Evolutionary conservation across 768 basidiomycete species (phyloP).

Genomic region (Russula compacta): DNA sequence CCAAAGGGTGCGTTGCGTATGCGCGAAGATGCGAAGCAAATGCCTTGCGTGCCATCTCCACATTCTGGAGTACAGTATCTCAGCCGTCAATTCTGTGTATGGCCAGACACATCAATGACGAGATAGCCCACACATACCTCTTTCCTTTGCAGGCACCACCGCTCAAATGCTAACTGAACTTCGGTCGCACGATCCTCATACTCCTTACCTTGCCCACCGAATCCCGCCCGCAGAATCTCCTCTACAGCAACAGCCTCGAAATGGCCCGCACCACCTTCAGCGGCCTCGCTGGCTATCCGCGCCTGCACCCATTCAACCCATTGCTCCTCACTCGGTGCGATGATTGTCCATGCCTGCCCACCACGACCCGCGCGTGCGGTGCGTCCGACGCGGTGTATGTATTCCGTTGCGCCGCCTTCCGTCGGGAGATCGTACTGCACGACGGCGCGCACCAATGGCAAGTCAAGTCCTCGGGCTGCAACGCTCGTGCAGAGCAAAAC

Average conservation of each 20-base stretch:
- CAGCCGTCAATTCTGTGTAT: neutral
- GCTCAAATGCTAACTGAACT: no score
- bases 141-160: no score
- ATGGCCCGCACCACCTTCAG: no score
- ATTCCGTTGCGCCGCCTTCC: slow-evolving; percentile 93
- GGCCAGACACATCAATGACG: neutral
- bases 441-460: slow-evolving; percentile 87
- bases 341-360: slow-evolving; percentile 92
- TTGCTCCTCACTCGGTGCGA: no score
- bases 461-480: slow-evolving; percentile 94
- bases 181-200: slow-evolving; percentile 90
- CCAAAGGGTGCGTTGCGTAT: slow-evolving; percentile 92
- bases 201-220: slow-evolving; percentile 74
- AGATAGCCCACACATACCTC: slow-evolving; percentile 51
- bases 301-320: no score
- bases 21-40: slow-evolving; percentile 91
- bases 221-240: no score
- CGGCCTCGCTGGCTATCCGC: no score
- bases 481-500: slow-evolving; percentile 94
- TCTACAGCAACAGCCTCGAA: no score
- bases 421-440: slow-evolving; percentile 97
- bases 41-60: slow-evolving; percentile 68
- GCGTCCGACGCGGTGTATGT: slow-evolving; percentile 93
- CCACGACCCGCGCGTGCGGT: slow-evolving; percentile 95
- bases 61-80: slow-evolving; percentile 48